Evolutionary conservation across 805 yeast genomes (phyloP).

Genomic region (Saccharomycopsis malanga): DNA sequence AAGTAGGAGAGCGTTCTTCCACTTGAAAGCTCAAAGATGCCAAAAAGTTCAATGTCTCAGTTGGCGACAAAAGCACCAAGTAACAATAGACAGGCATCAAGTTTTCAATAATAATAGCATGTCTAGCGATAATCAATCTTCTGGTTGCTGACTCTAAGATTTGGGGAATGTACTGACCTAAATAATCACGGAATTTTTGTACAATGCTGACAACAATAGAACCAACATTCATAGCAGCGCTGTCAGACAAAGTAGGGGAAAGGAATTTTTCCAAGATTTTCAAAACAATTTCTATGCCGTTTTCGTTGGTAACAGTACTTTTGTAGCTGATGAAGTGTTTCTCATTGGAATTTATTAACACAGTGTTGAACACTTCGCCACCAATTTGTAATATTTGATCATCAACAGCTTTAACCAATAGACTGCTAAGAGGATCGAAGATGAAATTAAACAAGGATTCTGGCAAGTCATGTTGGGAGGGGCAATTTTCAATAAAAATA

Average conservation of each 20-base stretch:
- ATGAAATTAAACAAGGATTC: constrained; percentile 23
- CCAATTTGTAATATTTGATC: constrained; percentile 72
- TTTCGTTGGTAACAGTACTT: constrained; percentile 24
- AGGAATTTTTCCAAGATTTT: constrained; percentile 61
- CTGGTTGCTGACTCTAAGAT: constrained; percentile 69
- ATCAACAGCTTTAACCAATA: constrained; percentile 44
- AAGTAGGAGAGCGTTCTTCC: constrained; percentile 19
- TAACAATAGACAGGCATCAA: constrained; percentile 70
- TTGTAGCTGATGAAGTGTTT: constrained; percentile 19
- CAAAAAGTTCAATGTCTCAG: constrained; percentile 57
- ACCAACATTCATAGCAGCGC: constrained; percentile 78
- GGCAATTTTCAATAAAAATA: constrained; percentile 41
- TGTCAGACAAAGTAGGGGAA: constrained; percentile 64
- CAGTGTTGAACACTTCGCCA: constrained; percentile 62
- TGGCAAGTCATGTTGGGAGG: constrained; percentile 29
- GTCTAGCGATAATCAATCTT: constrained; percentile 59
- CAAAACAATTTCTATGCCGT: constrained; percentile 53
- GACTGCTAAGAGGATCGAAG: constrained; percentile 25
- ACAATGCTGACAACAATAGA: constrained; percentile 53
- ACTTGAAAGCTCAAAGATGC: constrained; percentile 31
- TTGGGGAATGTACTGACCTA: constrained; percentile 33
- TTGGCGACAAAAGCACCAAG: constrained; percentile 55
- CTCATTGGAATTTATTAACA: constrained; percentile 38
- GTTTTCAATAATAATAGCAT: constrained; percentile 69
- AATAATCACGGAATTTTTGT: constrained; percentile 40